A percentile compares a stretch with the other conserved stretches of the same genome.
phyloP scores from a whole-genome alignment of 1,139 yeast genomes.

The Lodderomyces beijingensis region DNA sequence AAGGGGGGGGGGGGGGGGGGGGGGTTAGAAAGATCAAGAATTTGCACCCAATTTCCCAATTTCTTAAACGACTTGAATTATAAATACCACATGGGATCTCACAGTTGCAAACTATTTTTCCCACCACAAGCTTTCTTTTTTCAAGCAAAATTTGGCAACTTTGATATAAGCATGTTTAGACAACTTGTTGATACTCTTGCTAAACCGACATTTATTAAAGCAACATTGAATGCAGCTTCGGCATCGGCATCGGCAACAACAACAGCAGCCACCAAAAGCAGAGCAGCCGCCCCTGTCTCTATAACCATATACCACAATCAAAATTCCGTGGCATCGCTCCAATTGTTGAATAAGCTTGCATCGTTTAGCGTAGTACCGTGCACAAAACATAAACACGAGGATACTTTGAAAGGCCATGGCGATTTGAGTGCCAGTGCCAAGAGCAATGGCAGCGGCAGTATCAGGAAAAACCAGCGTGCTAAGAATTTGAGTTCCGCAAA shows the following conservation, averaged over 20 bases:
- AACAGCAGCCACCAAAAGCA: neutral
- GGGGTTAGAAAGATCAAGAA: too few species aligned
- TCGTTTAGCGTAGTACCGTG: slow-evolving; percentile 21
- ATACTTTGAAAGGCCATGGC: too few species aligned
- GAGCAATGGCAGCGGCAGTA: neutral
- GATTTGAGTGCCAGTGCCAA: slow-evolving; percentile 2
- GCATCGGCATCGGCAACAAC: slow-evolving; percentile 1
- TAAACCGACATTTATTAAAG: too few species aligned
- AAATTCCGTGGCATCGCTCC: slow-evolving; percentile 22
- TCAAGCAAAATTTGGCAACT: too few species aligned
- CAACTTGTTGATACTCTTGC: too few species aligned
- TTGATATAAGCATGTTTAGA: slow-evolving; percentile 1
- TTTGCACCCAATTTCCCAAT: too few species aligned
- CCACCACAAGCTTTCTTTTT: too few species aligned
- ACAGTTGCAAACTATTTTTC: too few species aligned
- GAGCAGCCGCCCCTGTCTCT: neutral
- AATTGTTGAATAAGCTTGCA: slow-evolving; percentile 21
- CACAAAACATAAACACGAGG: slow-evolving; percentile 16
- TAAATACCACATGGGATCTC: too few species aligned
- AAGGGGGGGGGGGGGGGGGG: too few species aligned
- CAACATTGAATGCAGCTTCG: too few species aligned
- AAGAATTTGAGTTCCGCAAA: slow-evolving; percentile 10
- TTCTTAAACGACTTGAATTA: too few species aligned
- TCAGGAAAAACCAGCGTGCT: neutral
- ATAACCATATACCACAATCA: slow-evolving; percentile 27